These are phyloP conservation scores for Marchantia paleacea DNA, from an alignment of 225 moss, liverwort and hornwort species.

Conservation along the genomic window DNA sequence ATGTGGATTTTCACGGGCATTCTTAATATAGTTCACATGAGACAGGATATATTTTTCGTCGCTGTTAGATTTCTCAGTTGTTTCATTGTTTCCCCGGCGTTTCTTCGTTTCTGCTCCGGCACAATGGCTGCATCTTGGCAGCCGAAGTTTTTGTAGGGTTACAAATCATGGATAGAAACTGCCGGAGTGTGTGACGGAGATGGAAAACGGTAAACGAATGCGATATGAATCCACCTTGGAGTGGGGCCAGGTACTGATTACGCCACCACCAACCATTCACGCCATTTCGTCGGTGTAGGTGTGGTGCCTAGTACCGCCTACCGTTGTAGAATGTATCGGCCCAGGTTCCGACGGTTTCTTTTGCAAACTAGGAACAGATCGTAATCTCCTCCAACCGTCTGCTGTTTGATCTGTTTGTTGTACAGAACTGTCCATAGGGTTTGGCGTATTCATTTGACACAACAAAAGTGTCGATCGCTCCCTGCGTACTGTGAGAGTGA, in stretches of 20 bases:
- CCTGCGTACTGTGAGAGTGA: background rate
- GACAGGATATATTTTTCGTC: too few relatives aligned
- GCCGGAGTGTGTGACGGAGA: too few relatives aligned
- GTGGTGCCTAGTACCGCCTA: background rate
- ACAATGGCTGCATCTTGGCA: too few relatives aligned
- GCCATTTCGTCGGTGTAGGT: slow-evolving; percentile 3
- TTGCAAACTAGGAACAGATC: background rate
- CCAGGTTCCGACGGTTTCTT: background rate
- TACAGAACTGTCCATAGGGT: background rate
- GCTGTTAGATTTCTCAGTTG: too few relatives aligned
- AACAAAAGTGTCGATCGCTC: background rate
- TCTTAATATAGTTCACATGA: too few relatives aligned
- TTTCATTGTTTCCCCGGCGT: too few relatives aligned
- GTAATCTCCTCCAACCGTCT: slow-evolving; percentile 4
- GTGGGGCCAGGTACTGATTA: slow-evolving; percentile 6
- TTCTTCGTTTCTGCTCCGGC: too few relatives aligned
- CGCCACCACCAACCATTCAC: slow-evolving; percentile 10
- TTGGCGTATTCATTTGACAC: slow-evolving; percentile 1
- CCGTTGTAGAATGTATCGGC: background rate
- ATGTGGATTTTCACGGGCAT: too few relatives aligned
- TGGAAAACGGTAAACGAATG: too few relatives aligned
- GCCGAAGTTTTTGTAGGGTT: too few relatives aligned
- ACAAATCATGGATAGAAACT: too few relatives aligned
- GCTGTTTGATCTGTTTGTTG: background rate
- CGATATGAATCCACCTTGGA: too few relatives aligned